Conservation (phyloP, 2,329 filamentous ascomycete genomes). For the Beauveria medogensis region DNA sequence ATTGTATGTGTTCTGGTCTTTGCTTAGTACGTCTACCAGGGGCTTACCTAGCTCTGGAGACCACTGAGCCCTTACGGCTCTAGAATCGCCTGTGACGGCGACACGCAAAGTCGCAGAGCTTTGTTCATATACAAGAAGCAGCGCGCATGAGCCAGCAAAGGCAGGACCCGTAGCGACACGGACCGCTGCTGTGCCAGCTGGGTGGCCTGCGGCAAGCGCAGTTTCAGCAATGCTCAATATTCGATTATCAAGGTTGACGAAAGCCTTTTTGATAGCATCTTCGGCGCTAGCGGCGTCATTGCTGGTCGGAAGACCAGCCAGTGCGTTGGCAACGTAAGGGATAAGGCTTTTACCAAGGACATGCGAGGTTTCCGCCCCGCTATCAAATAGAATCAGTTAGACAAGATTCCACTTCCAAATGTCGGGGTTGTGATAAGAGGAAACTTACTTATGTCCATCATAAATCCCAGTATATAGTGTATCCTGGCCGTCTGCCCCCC, state of each 20-base stretch:
- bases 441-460: conserved; percentile 5
- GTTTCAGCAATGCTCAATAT: background rate
- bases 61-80: background rate
- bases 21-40: too few species aligned
- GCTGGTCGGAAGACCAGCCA: background rate
- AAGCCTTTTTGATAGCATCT: background rate
- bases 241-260: background rate
- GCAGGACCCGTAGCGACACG: background rate
- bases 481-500: background rate
- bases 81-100: background rate
- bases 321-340: background rate
- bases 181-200: background rate
- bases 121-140: background rate
- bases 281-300: background rate
- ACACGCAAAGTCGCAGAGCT: background rate
- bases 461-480: background rate
- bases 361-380: background rate
- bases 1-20: too few species aligned
- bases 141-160: conserved; percentile 1
- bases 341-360: background rate
- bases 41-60: background rate
- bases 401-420: too few species aligned
- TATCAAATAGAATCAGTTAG: background rate
- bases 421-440: too few species aligned
- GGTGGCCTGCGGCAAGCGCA: background rate